phyloP scores from a whole-genome alignment of 805 yeast genomes.

The Cyberlindnera suaveolens region DNA sequence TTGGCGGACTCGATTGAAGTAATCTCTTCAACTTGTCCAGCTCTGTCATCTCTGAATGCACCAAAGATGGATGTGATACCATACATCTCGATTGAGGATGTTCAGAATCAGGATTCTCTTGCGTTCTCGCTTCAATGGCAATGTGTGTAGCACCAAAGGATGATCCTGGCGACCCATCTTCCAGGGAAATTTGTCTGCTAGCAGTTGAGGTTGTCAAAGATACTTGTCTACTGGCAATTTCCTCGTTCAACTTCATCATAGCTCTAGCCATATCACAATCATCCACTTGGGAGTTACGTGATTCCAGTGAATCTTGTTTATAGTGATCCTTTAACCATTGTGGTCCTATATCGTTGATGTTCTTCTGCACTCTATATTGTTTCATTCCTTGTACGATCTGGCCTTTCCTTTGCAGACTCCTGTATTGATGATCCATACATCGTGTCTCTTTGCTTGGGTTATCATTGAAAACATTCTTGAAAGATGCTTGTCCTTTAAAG shows the following conservation, averaged over 20 bases:
- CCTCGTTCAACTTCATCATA: not conserved
- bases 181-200: too few species aligned
- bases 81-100: too few species aligned
- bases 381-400: not conserved
- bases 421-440: not conserved
- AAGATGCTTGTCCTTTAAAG: slow-evolving; percentile 3
- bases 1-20: not conserved
- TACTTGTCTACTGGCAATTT: not conserved
- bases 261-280: slow-evolving; percentile 1
- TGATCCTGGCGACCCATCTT: too few species aligned
- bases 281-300: not conserved
- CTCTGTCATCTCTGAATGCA: not conserved
- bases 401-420: not conserved
- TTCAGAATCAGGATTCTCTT: too few species aligned
- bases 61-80: too few species aligned
- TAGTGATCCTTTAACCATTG: not conserved
- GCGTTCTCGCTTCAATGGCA: too few species aligned
- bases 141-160: too few species aligned
- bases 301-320: not conserved
- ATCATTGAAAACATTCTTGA: slow-evolving; percentile 1
- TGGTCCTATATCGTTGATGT: not conserved
- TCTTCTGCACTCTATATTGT: not conserved
- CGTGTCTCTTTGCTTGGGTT: not conserved
- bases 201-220: not conserved
- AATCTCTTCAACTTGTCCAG: not conserved